Evolutionary conservation across 371 early-diverging fungal genomes (phyloP), one percentile per base, ranked within the genome.

Genomic region (Blakeslea trispora): DNA sequence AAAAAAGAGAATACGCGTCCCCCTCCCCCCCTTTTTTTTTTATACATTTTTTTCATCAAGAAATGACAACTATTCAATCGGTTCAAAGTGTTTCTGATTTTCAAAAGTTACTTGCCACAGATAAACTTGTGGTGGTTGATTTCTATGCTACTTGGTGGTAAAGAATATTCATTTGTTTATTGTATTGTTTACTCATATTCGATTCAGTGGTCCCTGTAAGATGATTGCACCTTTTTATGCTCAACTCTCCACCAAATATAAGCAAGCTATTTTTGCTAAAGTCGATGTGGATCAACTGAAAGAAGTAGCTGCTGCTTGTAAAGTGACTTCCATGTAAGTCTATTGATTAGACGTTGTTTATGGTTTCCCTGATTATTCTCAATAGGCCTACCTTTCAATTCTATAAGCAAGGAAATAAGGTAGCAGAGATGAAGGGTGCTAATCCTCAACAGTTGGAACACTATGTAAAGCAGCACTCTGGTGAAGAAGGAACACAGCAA

Each of bases 371-470:
- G n/a, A n/a, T n/a, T n/a, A n/a, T n/a, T n/a, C n/a, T n/a, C n/a
- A 37, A 11, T 60, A 83, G 83, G 79, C 85, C 85, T 1, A 81
- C 85, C 24, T 79, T 82, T 63, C 79, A 83, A 52, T 82, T 91
- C 59, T 89, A 77, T 73, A 87, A 86, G 65, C 76, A 64, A 21
- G 83, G 81, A 18, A 66, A 69, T 18, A 85, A 85, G 61, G 72
- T 91, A 11, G 86, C 67, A 17, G 86, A 87, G 63, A 52, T 90
- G 64, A 86, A 81, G 72, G 90, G 90, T 10, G 90, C 90, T 9
- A 84, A 85, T 61, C 79, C 70, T 57, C 55, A 66, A 57, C 64
- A 67, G 57, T 74, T 87, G 15, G 81, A 85, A 46, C 46, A 61
- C 23, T 63, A 75, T 19, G 71, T 89, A 35, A 70, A 82, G 60